Percentiles rank a stretch among this genome's conserved stretches.
Evolutionary conservation across 202 grass and related monocot genomes (phyloP).

Genomic region (Hordeum pubiflorum): DNA sequence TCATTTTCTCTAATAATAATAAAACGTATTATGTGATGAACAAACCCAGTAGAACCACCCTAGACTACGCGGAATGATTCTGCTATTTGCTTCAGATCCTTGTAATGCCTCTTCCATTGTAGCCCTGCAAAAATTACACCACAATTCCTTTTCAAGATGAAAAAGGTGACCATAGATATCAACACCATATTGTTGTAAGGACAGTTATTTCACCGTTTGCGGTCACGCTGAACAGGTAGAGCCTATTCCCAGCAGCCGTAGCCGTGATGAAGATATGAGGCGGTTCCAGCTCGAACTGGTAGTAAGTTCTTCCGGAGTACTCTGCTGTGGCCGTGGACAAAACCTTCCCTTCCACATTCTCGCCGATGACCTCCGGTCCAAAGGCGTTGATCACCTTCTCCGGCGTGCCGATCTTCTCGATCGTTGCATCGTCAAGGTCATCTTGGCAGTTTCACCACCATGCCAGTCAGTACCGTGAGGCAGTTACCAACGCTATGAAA

Average conservation of each 20-base stretch:
- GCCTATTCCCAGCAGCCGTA: conserved; percentile 80
- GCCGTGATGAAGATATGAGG: conserved; percentile 85
- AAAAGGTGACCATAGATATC: neutral
- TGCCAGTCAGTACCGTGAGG: neutral
- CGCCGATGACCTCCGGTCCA: conserved; percentile 78
- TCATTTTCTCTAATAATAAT: conserved; percentile 16
- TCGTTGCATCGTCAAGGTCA: conserved; percentile 62
- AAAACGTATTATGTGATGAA: neutral
- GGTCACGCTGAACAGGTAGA: conserved; percentile 88
- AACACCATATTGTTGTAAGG: neutral
- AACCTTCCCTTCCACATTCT: conserved; percentile 92
- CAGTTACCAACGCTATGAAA: neutral
- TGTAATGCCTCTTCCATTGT: conserved; percentile 94
- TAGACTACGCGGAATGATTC: conserved; percentile 78
- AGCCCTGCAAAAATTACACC: conserved; percentile 44
- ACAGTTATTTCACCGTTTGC: conserved; percentile 50
- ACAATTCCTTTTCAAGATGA: neutral
- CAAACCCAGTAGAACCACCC: neutral
- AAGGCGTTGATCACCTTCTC: conserved; percentile 81
- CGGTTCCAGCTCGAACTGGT: conserved; percentile 81
- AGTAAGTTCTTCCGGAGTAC: conserved; percentile 68
- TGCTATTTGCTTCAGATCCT: conserved; percentile 80
- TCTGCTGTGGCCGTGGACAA: conserved; percentile 50
- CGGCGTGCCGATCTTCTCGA: conserved; percentile 62
- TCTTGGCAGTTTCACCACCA: neutral